Base-by-base conservation (phyloP, 1,139 yeast genomes). In the Debaryomyces sp. region DNA sequence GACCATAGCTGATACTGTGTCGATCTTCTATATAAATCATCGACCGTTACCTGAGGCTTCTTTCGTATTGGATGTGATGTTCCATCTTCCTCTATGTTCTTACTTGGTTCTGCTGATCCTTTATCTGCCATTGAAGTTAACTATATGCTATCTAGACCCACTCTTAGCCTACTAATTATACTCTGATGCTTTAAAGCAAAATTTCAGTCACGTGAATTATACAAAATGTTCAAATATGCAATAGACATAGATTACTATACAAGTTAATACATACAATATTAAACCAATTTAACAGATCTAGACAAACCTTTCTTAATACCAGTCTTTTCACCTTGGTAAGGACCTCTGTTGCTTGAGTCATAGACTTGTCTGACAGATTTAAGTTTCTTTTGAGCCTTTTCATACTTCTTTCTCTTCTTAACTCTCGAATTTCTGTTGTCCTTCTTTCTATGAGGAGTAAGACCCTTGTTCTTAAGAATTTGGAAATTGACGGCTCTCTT, bases 321-420 rank as follows among this genome's bases (percentile, higher is more conserved):
- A 22, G 98, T 92, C 75, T 83, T 80, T 69, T 94, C 99, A 70
- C 99, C 99, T 56, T 81, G 87, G 69, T 95, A 94, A 3, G 96
- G 86, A 47, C 97, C 91, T 53, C 81, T 78, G 59, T 85, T 89
- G 39, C 59, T 61, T 41, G 82, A 85, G 60, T 86, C 81, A 77
- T 87, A 91, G 24, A 91, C 97, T 51, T 89, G 90, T 69, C 97
- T 86, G 54, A 89, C 87, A 51, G 96, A 87, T 64, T 86, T 85
- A 67, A 95, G 86, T 68, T 91, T 91, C 90, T 91, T 92, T 75
- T 91, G 85, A 36, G 99, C 99, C 66, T 82, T 81, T 55, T 90
- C 98, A 74, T 89, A 94, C 83, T 90, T 90, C 84, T 85, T 89
- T 80, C 98, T 87, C 96, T 94, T 94, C 79, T 94, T 94, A 64